phyloP scores from a whole-genome alignment of 345 rosid genomes.

The Euphorbia peplus region DNA sequence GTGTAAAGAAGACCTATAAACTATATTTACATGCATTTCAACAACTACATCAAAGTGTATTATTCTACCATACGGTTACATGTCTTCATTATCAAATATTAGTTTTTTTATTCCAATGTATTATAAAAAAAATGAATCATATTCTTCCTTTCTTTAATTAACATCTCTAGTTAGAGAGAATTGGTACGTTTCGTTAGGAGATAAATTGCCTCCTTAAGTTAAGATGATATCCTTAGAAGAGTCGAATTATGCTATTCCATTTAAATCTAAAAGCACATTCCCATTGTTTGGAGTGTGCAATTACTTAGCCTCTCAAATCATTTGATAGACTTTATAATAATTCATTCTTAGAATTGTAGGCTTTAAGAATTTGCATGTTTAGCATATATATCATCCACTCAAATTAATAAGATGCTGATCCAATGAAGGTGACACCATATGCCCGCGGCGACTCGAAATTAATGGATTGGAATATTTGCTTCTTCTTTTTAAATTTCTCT shows the following conservation, averaged over 20 bases:
- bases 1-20: no score
- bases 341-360: no score
- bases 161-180: no score
- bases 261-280: neutral
- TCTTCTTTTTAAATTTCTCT: neutral
- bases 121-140: no score
- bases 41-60: no score
- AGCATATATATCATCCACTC: neutral
- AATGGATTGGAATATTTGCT: constrained; percentile 1
- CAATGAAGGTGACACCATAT: constrained; percentile 22
- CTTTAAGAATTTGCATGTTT: neutral
- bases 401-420: neutral
- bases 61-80: no score
- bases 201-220: neutral
- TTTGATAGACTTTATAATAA: neutral
- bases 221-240: constrained; percentile 5
- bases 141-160: no score
- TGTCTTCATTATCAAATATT: no score
- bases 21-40: no score
- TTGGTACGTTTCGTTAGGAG: no score
- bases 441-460: constrained; percentile 40
- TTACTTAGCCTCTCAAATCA: neutral
- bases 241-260: neutral
- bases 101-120: no score
- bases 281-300: neutral